Base-by-base conservation (phyloP, 73 alveolate genomes). In the Paramecium biaurelia region DNA sequence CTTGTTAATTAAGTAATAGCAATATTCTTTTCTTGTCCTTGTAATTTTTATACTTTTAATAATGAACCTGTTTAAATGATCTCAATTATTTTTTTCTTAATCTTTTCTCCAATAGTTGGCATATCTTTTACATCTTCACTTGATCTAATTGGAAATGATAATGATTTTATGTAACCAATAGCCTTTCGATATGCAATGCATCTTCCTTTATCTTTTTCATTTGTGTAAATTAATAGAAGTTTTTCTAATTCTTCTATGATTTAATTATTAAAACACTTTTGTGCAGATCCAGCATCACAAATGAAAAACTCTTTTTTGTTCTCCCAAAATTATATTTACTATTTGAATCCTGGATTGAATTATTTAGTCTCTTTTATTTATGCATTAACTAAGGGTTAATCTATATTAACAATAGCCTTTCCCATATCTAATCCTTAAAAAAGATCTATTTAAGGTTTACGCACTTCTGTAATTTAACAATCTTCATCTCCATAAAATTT, bases 61-160 rank as follows among this genome's bases (percentile, higher is more conserved):
- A 97, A 95, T 57, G 92, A 82, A 20, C 99, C 99, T 21, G 99
- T 96, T 21, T 94, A 89, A 57, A 98, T 90, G 6, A 96, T 97
- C 93, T 98, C 99, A 85, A 93, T 89, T 24, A 98, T 95, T 92
- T 98, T 98, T 59, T 96, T 96, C 41, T 95, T 93, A 18, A 97
- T 93, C 86, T 97, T 97, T 34, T 93, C 94, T 7, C 99, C 99
- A 41, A 98, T 93, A 6, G 89, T 85, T 28, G 94, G 95, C 32
- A 96, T 57, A 14, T 70, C 74, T 30, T 85, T 57, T 14, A 93
- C 85, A 95, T 96, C 94, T 42, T 95, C 97, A 12, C 82, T 95
- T 20, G 93, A 37, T 14, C 37, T 86, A 14, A 96, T 93, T 34
- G 93, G 93, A 63, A 90, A 86, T 21, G 95, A 49, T 14, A 85